Conservation (phyloP, 2,329 filamentous ascomycete genomes). For the Dactylellina cionopaga region DNA sequence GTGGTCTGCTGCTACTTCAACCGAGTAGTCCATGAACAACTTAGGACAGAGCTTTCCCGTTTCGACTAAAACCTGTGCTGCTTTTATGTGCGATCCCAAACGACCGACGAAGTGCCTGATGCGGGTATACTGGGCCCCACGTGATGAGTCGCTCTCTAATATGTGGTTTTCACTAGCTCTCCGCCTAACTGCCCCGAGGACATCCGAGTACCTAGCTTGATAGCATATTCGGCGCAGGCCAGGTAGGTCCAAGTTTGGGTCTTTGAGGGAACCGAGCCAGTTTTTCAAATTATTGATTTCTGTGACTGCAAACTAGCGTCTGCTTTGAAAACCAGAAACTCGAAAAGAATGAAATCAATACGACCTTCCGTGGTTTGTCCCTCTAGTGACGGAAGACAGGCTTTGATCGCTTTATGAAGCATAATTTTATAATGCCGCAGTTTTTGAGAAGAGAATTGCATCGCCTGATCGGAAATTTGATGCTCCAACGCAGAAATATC, state of each 20-base stretch:
- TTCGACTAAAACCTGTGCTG: neutral
- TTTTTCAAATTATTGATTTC: neutral
- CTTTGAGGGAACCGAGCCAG: neutral
- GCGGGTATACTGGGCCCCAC: neutral
- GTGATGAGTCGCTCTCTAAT: neutral
- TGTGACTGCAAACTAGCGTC: neutral
- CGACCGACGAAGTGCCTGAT: conserved; percentile 11
- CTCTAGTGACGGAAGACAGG: neutral
- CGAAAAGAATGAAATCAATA: neutral
- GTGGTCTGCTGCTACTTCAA: neutral
- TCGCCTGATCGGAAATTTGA: conserved; percentile 1
- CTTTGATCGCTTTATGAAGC: neutral
- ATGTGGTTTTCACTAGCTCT: neutral
- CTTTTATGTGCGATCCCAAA: conserved; percentile 10
- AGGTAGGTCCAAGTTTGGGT: neutral
- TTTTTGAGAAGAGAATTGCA: neutral
- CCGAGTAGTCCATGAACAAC: conserved; percentile 4
- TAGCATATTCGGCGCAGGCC: conserved; percentile 1
- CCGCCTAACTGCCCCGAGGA: neutral
- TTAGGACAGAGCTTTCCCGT: neutral
- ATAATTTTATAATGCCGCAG: neutral
- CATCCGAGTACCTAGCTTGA: neutral
- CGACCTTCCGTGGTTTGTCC: neutral
- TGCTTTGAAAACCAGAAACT: neutral
- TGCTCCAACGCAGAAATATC: neutral